Percentiles rank a stretch among this genome's conserved stretches.
Conservation (phyloP, 306 rosid genomes). For the Ormosia emarginata region DNA sequence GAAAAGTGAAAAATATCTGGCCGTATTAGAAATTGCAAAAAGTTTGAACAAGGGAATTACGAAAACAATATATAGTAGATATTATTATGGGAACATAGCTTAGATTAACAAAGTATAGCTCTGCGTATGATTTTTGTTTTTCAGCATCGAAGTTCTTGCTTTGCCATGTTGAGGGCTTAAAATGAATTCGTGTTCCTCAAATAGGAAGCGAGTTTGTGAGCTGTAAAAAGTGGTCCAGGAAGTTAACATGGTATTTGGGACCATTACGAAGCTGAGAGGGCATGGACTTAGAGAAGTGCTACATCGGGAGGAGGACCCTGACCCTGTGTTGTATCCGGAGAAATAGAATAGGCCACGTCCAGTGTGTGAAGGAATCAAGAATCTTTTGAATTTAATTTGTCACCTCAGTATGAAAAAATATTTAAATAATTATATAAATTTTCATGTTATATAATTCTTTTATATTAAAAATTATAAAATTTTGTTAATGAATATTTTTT, state of each 20-base stretch:
- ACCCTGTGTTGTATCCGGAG: background rate
- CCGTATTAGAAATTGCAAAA: background rate
- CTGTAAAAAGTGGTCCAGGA: slow-evolving; percentile 43
- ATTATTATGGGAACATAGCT: background rate
- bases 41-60: background rate
- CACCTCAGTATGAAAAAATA: too few species aligned
- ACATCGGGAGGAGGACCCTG: slow-evolving; percentile 14
- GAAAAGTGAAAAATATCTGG: background rate
- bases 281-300: slow-evolving; percentile 36
- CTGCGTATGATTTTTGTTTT: background rate
- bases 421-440: too few species aligned
- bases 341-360: slow-evolving; percentile 17
- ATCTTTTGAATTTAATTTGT: background rate
- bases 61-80: background rate
- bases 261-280: slow-evolving; percentile 40
- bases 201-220: background rate
- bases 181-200: background rate
- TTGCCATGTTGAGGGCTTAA: background rate
- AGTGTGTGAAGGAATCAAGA: background rate
- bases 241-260: slow-evolving; percentile 47
- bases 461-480: too few species aligned
- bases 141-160: background rate
- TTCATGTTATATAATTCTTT: too few species aligned
- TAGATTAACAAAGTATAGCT: background rate
- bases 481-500: too few species aligned